Evolutionary conservation across 345 rosid species (phyloP).

Genomic region (Bruguiera gymnorhiza): DNA sequence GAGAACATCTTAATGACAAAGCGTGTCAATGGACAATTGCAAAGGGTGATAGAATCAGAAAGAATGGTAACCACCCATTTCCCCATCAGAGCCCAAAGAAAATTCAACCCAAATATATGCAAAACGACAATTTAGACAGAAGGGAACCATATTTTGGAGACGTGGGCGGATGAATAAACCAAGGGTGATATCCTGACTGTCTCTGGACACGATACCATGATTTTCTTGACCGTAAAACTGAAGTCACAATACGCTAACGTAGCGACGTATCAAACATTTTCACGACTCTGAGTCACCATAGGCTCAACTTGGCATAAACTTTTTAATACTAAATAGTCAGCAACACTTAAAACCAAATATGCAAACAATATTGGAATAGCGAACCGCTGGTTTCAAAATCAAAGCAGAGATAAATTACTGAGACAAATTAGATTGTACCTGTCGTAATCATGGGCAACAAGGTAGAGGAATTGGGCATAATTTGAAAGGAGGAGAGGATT

Average conservation of each 20-base stretch:
- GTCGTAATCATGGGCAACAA: constrained; percentile 64
- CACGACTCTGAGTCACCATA: too few relatives aligned
- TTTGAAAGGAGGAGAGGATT: constrained; percentile 75
- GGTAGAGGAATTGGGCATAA: constrained; percentile 84
- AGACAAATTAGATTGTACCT: constrained; percentile 44
- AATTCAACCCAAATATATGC: neutral
- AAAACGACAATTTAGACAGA: constrained; percentile 4
- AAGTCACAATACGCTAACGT: too few relatives aligned
- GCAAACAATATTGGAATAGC: neutral
- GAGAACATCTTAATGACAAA: neutral
- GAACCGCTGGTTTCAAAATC: neutral
- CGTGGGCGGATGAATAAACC: neutral
- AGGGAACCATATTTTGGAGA: neutral
- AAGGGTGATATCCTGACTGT: neutral
- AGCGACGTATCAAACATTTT: too few relatives aligned
- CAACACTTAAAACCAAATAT: neutral
- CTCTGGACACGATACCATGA: neutral
- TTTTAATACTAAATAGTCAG: neutral
- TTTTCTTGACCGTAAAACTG: neutral
- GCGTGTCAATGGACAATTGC: constrained; percentile 24
- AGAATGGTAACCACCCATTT: constrained; percentile 24
- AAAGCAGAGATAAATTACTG: neutral
- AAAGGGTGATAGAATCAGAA: constrained; percentile 2
- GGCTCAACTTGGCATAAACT: too few relatives aligned
- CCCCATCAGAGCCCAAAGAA: constrained; percentile 8